Base-by-base conservation (phyloP, 176 grass and related monocot species). In the Paspalum notatum region DNA sequence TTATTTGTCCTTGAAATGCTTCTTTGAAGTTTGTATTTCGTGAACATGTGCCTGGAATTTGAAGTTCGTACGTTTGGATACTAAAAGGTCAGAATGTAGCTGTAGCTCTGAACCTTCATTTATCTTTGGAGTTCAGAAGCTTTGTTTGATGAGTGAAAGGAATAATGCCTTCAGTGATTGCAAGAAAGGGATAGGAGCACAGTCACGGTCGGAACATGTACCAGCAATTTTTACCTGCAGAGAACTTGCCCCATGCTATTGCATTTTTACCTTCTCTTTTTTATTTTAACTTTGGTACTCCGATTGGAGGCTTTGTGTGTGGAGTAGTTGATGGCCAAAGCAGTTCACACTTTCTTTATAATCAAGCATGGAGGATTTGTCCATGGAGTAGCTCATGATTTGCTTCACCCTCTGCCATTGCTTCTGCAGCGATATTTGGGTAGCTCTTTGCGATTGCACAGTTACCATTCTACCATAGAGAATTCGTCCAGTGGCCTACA, bases 241-340 rank as follows among this genome's bases (percentile, higher is more conserved):
- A 32, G 32, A 32, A 32, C 32, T 32, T 32, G 32, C 32, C 32
- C 1, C 21, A 48, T 25, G 21, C 5, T 46, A 76, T 25, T 61
- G 14, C 47, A 26, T 25, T 77, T 75, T 32, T 76, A 22, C 46
- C 18, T 59, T 26, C 25, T 41, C 14, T 17, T 58, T 42, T 60
- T n/a, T n/a, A n/a, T n/a, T 40, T 26, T 60, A 12, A 62, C 24
- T 13, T 77, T 57, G 14, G 9, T 49, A 37, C 62, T 46, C 3
- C 43, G n/a, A 13, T 77, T 4, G 15, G 58, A 77, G 9, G 41
- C 63, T 77, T 77, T 47, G 62, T 62, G 9, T 71, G 46, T 62
- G 22, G 41, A 27, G 25, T 45, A 48, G 24, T 77, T 32, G 22
- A 61, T 62, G 14, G 15, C 15, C 16, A 26, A 72, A 32, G 74